A percentile compares a stretch with the other conserved stretches of the same genome.
Conservation (phyloP, 2,329 filamentous ascomycete genomes). For the Zasmidium citrigriseum region DNA sequence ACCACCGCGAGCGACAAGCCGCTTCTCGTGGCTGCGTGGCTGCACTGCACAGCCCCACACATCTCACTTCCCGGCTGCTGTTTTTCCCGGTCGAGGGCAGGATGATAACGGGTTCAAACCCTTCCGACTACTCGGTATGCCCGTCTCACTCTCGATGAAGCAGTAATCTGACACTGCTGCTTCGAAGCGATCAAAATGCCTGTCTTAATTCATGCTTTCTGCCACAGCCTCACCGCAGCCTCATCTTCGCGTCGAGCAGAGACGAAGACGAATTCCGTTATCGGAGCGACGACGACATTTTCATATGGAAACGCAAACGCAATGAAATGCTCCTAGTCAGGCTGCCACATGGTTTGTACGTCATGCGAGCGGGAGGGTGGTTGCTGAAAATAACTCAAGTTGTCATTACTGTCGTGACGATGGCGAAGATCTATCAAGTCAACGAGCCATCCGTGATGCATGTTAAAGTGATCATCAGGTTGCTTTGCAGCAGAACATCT, state of each 20-base stretch:
- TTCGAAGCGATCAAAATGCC: background rate
- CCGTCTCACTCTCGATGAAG: background rate
- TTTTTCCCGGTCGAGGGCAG: background rate
- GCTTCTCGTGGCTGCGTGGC: no score
- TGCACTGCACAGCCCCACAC: no score
- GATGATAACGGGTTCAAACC: background rate
- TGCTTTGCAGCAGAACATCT: slow-evolving; percentile 38
- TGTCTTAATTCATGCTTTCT: background rate
- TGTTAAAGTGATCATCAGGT: background rate
- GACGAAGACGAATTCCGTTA: background rate
- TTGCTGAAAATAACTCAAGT: no score
- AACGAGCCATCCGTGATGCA: background rate
- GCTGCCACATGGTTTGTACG: no score
- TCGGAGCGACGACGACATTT: background rate
- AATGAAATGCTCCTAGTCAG: no score
- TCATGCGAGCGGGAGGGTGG: no score
- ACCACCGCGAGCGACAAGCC: no score
- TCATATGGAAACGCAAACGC: no score
- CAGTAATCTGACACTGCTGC: background rate
- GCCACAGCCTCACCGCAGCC: background rate
- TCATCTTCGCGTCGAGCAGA: background rate
- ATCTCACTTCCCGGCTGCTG: background rate
- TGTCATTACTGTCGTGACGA: background rate
- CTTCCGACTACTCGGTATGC: background rate
- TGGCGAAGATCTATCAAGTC: background rate